Base-by-base conservation (phyloP, 1,284 basidiomycete species). In the Malassezia caprae region DNA sequence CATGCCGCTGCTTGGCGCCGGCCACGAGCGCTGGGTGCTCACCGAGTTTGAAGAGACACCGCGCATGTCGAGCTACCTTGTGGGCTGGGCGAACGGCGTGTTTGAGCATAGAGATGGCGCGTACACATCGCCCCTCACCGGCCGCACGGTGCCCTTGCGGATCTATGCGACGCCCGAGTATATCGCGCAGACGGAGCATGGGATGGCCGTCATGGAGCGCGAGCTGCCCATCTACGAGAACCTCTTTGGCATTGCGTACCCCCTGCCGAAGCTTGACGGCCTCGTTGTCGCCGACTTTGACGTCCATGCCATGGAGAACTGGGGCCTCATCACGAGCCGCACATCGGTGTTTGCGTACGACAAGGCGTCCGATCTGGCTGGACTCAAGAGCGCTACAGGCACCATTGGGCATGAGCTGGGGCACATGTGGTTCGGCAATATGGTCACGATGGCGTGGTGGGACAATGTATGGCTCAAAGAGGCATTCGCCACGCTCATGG, bases 361-460 rank as follows among this genome's bases (percentile, higher is more conserved):
- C 11, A 79, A 84, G 64, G 85, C 82, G 62, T 81, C 81, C 15
- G 85, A 88, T 63, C 76, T 90, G 32, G 75, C 77, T 8, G 84
- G 83, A 46, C 87, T 85, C 79, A 87, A 90, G 76, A 78, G 80
- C 27, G 83, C 93, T 40, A 86, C 86, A 0, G 76, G 79, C n/a
- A 82, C 82, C 1, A 87, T 89, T 76, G 83, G 82, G 72, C 89
- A 91, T 65, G 88, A 89, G 76, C 65, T 69, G 8, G 75, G 69
- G 4, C 75, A 76, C 61, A 70, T 73, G 82, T 67, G 60, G 61
- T 90, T 90, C 67, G 87, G 88, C 42, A 84, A 90, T 73, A 87
- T 90, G 67, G 84, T 86, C 11, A 91, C 88, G 1, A 89, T 90
- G 87, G 82, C 82, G 65, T 93, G 88, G 88, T 91, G 89, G 88